Evolutionary conservation across 805 yeast genomes (phyloP), one percentile per base, ranked within the genome.

Genomic region (Isabelozyma pseudorhagii): DNA sequence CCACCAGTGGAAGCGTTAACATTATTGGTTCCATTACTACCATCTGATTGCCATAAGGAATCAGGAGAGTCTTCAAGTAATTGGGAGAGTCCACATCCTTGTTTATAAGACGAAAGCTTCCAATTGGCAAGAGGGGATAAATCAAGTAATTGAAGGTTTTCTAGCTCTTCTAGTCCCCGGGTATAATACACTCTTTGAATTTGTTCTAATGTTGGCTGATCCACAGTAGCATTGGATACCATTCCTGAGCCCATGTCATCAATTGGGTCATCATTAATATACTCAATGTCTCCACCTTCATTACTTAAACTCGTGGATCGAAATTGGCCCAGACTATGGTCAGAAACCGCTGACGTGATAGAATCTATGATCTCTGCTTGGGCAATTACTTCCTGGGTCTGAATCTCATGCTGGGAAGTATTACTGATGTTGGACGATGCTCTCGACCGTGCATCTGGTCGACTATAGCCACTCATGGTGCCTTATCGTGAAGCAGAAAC

Each of bases 1-100:
- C 66, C 64, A n/a, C 46, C 50, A 14, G 41, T 46, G 39, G 55
- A 53, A 15, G 54, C 47, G 45, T 55, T 59, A 9, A 50, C 48
- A 46, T 56, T 59, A 38, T 59, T 61, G 40, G 58, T 53, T 6
- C 73, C 77, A 50, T 64, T 69, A 48, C 72, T 70, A 0, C 97
- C 99, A 62, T 94, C 99, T 42, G 96, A 86, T 66, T 94, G 99
- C 99, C 99, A 94, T 64, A 76, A 93, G 1, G 83, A 69, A 28
- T 78, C 75, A 0, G 93, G 87, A 4, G 83, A 76, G 57, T 86
- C 91, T 46, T 88, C 89, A 29, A 94, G 71, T 6, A 93, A 72
- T 57, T 85, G 85, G n/a, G 70, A 70, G 17, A 89, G 76, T 0
- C 94, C 94, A 57, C 74, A 83, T 0, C 90, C 94, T 8, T 78